Base-by-base conservation (phyloP, 2,329 filamentous ascomycete genomes). In the Alternaria infectoria region DNA sequence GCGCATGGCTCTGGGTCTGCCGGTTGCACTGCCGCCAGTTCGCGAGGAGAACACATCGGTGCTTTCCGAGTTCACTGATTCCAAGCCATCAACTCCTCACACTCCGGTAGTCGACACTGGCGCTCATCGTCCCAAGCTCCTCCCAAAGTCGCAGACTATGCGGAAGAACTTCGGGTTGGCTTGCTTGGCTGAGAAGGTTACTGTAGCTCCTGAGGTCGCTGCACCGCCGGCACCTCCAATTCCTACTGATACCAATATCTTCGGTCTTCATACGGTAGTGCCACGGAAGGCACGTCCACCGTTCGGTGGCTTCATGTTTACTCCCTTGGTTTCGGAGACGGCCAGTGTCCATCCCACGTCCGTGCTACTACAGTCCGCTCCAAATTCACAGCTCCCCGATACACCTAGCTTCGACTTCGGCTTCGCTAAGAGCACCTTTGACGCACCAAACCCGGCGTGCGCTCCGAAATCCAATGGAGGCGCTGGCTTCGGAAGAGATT, bases 381-480 rank as follows among this genome's bases (percentile, higher is more conserved):
- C 32, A n/a, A 0, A 0, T n/a, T 0, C 7, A 3, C 32, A n/a
- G 32, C 1, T 36, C 4, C 0, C 13, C 0, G 13, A 9, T 0
- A 36, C 32, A 5, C 32, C 32, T 0, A n/a, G 0, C 0, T 36
- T 36, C 4, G 7, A 36, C 32, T 36, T 36, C 2, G 32, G 32
- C 7, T 9, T 36, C 7, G 32, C 32, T n/a, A 36, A 36, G 32
- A 36, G 32, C 2, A 36, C 32, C 0, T 36, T 36, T 3, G 32
- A 36, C 32, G 32, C 32, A 4, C 13, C 21, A 21, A 21, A 21
- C 4, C 21, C 21, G 3, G 21, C 21, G 21, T 21, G 21, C 21
- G 21, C 25, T 28, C 26, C 26, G 26, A 11, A 10, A 10, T 28
- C 11, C 26, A 28, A 28, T 28, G 11, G 2, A 28, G 26, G 11